Percentiles rank a stretch among this genome's conserved stretches.
Conservation (phyloP, 2,329 filamentous ascomycete genomes). For the Tolypocladium nubicola region DNA sequence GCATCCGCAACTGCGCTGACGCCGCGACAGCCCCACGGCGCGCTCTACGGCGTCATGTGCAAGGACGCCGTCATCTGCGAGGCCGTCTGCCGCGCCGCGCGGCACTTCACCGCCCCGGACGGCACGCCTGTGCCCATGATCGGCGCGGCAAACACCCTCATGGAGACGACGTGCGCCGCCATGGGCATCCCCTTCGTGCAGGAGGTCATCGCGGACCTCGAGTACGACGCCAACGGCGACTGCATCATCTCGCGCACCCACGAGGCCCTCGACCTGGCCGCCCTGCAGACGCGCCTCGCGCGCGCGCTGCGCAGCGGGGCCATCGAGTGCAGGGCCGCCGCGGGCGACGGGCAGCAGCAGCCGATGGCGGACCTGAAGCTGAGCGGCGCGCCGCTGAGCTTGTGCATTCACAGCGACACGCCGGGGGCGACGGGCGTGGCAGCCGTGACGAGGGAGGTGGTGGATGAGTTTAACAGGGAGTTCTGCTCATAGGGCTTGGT, state of each 20-base stretch:
- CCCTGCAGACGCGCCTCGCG: not conserved
- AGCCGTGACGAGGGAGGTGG: not conserved
- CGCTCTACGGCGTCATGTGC: slow-evolving; percentile 3
- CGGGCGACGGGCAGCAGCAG: too few relatives aligned
- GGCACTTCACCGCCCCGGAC: slow-evolving; percentile 16
- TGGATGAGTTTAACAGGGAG: not conserved
- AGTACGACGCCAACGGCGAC: slow-evolving; percentile 5
- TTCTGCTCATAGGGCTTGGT: not conserved
- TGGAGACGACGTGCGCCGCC: slow-evolving; percentile 8
- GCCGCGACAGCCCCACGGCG: slow-evolving; percentile 3
- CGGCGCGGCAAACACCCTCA: not conserved
- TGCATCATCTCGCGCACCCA: slow-evolving; percentile 1
- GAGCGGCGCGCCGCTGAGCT: not conserved
- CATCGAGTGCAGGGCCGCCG: not conserved
- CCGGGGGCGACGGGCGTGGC: not conserved
- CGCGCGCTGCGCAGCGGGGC: not conserved
- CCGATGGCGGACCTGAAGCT: not conserved
- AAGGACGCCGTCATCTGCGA: slow-evolving; percentile 13
- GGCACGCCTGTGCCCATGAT: slow-evolving; percentile 12
- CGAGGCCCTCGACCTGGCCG: not conserved
- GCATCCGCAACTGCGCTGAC: not conserved
- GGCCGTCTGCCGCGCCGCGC: slow-evolving; percentile 16
- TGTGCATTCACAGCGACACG: slow-evolving; percentile 1
- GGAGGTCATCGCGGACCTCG: slow-evolving; percentile 13
- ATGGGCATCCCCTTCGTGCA: slow-evolving; percentile 7